Base-by-base conservation (phyloP, 2,329 filamentous ascomycete genomes). In the Hypoxylon sp. region DNA sequence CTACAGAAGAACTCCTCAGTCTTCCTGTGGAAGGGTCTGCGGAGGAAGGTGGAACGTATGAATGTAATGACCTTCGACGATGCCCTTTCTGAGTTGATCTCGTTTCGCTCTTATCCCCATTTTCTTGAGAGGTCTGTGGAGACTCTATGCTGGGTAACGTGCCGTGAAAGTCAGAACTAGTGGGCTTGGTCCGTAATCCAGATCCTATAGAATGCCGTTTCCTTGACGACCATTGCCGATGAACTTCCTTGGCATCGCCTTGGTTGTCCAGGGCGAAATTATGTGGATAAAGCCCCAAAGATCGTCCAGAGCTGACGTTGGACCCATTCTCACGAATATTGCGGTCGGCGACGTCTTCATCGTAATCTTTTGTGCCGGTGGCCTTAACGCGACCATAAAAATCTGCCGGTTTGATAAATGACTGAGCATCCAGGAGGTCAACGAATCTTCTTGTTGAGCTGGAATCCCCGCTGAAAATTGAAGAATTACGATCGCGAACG, bases 261-360 rank as follows among this genome's bases (percentile, higher is more conserved):
- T 62, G 56, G 37, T 54, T 60, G 8, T 63, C 57, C 6, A 63
- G 42, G 1, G 51, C 21, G 15, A 65, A 65, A 35, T 68, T 48
- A 11, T 66, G 69, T 8, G 79, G 73, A 67, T 83, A 81, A 31
- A 80, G 82, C 1, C 78, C 77, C 27, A 77, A 76, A 0, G 80
- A 78, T 10, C 77, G 78, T 10, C 74, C 61, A 1, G 79, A 80
- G 6, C 76, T 71, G 5, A 82, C 67, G 56, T 80, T 71, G 37
- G 76, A 67, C 0, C 74, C 72, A 48, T 81, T 84, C 24, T 80
- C 75, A 3, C 75, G 77, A 50, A 88, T 80, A 67, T 91, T 91
- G 35, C 89, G 82, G 69, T 90, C 87, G 1, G 88, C 88, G 1
- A 91, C 87, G 74, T 90, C 88, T 74, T 91, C 89, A n/a, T 86